Conservation (phyloP, 148 eudicot genomes). For the Polygonum aviculare region DNA sequence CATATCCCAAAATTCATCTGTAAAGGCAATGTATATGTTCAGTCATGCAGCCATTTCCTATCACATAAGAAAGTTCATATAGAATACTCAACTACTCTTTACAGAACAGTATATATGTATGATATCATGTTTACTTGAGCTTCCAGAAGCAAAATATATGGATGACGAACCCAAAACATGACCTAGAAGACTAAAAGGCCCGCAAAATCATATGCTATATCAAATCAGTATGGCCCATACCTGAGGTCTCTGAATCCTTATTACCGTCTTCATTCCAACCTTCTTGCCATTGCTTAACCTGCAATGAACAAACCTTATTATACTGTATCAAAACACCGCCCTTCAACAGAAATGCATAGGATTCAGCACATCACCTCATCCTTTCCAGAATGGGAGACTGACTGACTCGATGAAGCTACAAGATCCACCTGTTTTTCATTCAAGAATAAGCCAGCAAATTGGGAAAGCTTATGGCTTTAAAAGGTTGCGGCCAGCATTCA, state of each 20-base stretch:
- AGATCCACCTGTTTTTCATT: slow-evolving; percentile 23
- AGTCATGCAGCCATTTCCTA: neutral
- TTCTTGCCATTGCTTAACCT: slow-evolving; percentile 27
- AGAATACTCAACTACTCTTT: neutral
- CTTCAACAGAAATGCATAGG: neutral
- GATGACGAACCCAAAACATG: neutral
- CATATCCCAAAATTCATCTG: slow-evolving; percentile 9
- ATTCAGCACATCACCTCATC: slow-evolving; percentile 16
- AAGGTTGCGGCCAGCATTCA: neutral
- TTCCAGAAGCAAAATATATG: neutral
- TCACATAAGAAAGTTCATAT: neutral
- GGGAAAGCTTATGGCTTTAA: neutral
- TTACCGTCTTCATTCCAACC: slow-evolving; percentile 18
- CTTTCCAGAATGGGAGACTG: slow-evolving; percentile 15
- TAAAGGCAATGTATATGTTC: neutral
- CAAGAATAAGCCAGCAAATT: neutral
- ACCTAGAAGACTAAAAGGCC: neutral
- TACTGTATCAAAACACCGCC: neutral
- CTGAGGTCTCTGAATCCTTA: slow-evolving; percentile 15
- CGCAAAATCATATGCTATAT: neutral
- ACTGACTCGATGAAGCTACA: slow-evolving; percentile 25
- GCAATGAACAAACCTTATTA: slow-evolving; percentile 1
- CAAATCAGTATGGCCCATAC: slow-evolving; percentile 6
- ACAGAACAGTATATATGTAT: neutral
- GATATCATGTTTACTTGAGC: neutral